A percentile compares a stretch with the other conserved stretches of the same genome.
These are phyloP conservation scores for Beauveria sp. DNA, from an alignment of 2,329 filamentous ascomycete genomes.

Conservation along the genomic window DNA sequence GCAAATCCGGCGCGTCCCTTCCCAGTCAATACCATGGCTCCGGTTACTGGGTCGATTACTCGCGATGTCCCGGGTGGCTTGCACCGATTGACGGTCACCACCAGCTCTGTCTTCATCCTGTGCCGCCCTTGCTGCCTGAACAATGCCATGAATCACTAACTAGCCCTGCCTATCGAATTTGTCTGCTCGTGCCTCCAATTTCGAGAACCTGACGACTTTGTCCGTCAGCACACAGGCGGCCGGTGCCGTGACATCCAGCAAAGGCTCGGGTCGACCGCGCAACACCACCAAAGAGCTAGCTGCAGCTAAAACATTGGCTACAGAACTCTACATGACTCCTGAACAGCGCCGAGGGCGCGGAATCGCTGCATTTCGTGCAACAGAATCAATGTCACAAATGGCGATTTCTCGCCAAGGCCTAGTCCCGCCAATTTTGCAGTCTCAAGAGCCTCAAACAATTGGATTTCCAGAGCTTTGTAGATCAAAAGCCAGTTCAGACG, in stretches of 20 bases:
- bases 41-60: background rate
- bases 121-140: background rate
- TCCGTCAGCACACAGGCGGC: background rate
- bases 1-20: background rate
- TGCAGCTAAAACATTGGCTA: background rate
- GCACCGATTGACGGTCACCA: background rate
- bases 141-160: background rate
- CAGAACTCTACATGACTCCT: background rate
- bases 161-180: background rate
- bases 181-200: background rate
- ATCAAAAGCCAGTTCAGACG: background rate
- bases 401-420: background rate
- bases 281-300: background rate
- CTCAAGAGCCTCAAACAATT: background rate
- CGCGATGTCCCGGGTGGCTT: conserved; percentile 6
- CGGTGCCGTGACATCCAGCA: background rate
- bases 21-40: background rate
- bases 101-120: background rate
- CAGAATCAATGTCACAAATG: background rate
- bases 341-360: background rate
- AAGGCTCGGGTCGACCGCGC: background rate
- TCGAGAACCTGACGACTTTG: background rate
- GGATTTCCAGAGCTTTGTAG: background rate
- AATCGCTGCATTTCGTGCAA: background rate
- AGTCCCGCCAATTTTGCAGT: background rate